These are phyloP conservation scores for Populus ilicifolia DNA, from an alignment of 345 rosid genomes.

Conservation along the genomic window DNA sequence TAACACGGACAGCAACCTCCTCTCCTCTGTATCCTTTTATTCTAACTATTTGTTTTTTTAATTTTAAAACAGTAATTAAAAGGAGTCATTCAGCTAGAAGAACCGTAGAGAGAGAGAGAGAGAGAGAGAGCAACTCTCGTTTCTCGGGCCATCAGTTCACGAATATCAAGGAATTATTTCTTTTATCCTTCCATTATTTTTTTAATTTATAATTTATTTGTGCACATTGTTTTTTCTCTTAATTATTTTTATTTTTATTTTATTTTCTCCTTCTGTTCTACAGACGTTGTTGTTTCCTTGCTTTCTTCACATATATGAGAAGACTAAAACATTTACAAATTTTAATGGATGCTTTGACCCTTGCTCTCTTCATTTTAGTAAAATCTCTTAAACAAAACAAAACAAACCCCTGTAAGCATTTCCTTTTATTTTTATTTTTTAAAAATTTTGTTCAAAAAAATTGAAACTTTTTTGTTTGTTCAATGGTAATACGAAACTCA, in stretches of 20 bases:
- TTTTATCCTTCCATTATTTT: constrained; percentile 21
- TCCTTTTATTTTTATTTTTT: neutral
- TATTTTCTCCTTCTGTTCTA: constrained; percentile 14
- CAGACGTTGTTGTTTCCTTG: constrained; percentile 11
- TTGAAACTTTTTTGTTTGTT: neutral
- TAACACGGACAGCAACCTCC: no score
- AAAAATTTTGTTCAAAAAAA: neutral
- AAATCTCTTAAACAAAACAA: constrained; percentile 39
- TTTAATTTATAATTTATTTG: neutral
- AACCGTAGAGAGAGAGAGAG: neutral
- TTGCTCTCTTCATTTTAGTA: constrained; percentile 38
- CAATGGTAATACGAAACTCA: neutral
- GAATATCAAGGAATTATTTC: constrained; percentile 39
- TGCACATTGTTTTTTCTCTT: neutral
- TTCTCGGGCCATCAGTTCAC: constrained; percentile 52
- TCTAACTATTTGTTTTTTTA: no score
- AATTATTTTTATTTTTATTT: neutral
- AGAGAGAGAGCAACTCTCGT: constrained; percentile 24
- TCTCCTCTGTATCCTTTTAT: no score
- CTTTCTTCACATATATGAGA: constrained; percentile 30
- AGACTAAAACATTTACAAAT: constrained; percentile 24
- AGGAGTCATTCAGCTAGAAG: neutral
- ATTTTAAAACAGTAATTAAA: no score
- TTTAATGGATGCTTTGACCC: constrained; percentile 47
- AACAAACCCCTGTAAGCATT: constrained; percentile 49